Conservation (phyloP, 2,329 filamentous ascomycete genomes). For the Verticillium tricorpus region DNA sequence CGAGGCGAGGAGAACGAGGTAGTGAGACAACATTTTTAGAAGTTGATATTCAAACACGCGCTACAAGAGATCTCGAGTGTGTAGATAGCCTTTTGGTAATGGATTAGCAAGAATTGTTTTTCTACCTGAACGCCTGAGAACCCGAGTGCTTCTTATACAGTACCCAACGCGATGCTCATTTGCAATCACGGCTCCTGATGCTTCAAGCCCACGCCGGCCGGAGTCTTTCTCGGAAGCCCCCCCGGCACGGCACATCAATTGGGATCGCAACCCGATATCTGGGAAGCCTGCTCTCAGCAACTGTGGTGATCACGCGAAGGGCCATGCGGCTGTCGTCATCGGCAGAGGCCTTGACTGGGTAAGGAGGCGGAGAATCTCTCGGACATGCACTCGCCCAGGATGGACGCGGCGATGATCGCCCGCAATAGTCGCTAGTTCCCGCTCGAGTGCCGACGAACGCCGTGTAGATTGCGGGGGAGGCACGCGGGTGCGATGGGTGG, state of each 20-base stretch:
- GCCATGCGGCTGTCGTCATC: slow-evolving; percentile 9
- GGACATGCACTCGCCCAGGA: slow-evolving; percentile 2
- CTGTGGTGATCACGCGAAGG: slow-evolving; percentile 6
- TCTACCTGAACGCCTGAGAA: background rate
- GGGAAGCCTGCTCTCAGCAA: background rate
- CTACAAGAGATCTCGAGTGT: background rate
- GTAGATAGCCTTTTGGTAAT: too few species aligned
- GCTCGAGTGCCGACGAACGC: background rate
- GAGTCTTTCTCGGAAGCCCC: slow-evolving; percentile 1
- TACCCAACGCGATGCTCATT: background rate
- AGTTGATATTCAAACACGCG: background rate
- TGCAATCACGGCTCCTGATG: background rate
- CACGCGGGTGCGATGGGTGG: background rate
- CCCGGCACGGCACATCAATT: background rate
- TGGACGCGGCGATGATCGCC: background rate
- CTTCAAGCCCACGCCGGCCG: background rate
- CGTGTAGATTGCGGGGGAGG: background rate
- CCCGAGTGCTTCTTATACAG: background rate
- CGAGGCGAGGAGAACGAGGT: slow-evolving; percentile 7
- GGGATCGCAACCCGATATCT: background rate
- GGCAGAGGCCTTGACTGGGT: slow-evolving; percentile 4
- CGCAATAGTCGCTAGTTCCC: background rate
- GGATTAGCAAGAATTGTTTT: background rate
- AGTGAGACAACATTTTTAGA: slow-evolving; percentile 5
- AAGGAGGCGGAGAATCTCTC: slow-evolving; percentile 11